Evolutionary conservation across 2,329 filamentous ascomycete genomes (phyloP).

Genomic region (Leptodontidium sp.): DNA sequence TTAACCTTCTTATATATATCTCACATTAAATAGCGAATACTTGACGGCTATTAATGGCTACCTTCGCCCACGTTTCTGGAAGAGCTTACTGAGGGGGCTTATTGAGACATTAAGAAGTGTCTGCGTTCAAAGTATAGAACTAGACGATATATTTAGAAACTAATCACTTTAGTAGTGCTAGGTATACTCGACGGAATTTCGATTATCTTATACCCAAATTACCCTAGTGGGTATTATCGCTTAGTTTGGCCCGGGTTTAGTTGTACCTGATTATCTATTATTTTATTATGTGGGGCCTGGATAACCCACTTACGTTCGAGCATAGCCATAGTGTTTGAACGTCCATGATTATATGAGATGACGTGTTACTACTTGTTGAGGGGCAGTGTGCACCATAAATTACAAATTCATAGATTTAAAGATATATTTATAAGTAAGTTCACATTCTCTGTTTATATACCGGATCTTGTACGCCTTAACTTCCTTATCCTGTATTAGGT

Average conservation of each 20-base stretch:
- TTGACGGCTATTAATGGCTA: constrained; percentile 16
- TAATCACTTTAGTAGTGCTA: neutral
- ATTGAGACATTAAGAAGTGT: constrained; percentile 7
- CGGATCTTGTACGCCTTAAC: constrained; percentile 1
- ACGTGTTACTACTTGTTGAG: constrained; percentile 4
- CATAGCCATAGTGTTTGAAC: no score
- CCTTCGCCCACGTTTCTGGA: no score
- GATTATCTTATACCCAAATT: no score
- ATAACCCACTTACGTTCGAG: neutral
- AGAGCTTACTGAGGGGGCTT: constrained; percentile 22
- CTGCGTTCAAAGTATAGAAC: constrained; percentile 6
- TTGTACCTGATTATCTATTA: constrained; percentile 6
- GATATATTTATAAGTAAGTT: neutral
- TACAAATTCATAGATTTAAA: constrained; percentile 8
- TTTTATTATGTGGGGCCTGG: constrained; percentile 3
- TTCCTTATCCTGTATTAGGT: neutral
- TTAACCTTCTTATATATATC: constrained; percentile 24
- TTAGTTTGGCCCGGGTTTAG: constrained; percentile 1
- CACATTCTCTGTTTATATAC: constrained; percentile 1
- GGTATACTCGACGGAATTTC: neutral
- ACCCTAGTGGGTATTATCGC: neutral
- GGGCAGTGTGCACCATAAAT: constrained; percentile 11
- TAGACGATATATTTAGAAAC: constrained; percentile 7
- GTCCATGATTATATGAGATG: constrained; percentile 1
- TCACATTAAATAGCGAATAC: constrained; percentile 16